Percentiles rank a stretch among this genome's conserved stretches.
Conservation (phyloP, 768 basidiomycete species). For the Pleurotus tuoliensis region DNA sequence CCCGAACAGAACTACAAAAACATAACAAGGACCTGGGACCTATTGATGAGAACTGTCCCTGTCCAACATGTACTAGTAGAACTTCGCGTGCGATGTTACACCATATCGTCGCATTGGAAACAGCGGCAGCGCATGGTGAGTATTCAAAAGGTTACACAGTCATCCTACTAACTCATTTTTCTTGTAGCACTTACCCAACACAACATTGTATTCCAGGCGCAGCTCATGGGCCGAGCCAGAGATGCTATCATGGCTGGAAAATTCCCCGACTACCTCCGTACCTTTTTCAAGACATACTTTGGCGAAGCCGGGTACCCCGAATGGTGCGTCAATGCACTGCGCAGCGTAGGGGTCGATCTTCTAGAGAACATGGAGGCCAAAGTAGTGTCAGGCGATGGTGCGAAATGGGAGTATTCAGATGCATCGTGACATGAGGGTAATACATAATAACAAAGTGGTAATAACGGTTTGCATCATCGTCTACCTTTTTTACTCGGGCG, state of each 20-base stretch:
- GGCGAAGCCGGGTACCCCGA: conserved; percentile 74
- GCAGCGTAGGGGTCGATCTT: conserved; percentile 80
- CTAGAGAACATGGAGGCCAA: conserved; percentile 50
- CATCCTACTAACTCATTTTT: not conserved
- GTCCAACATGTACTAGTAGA: conserved; percentile 73
- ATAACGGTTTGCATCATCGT: conserved; percentile 20
- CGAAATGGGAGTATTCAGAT: conserved; percentile 79
- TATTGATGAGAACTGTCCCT: conserved; percentile 78
- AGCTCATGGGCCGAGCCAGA: conserved; percentile 80
- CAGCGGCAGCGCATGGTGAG: conserved; percentile 80
- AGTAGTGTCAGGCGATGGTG: conserved; percentile 57
- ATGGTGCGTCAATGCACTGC: conserved; percentile 86
- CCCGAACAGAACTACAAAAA: conserved; percentile 54
- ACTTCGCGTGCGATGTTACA: conserved; percentile 74
- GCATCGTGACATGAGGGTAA: conserved; percentile 7
- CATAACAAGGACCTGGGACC: conserved; percentile 65
- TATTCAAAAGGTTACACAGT: conserved; percentile 10
- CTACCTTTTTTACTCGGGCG: conserved; percentile 53
- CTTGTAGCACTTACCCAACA: conserved; percentile 71
- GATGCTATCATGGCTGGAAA: conserved; percentile 74
- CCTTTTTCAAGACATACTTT: conserved; percentile 79
- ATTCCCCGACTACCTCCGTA: conserved; percentile 74
- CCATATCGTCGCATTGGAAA: conserved; percentile 75
- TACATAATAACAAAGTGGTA: not conserved
- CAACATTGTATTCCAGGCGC: conserved; percentile 83